A percentile compares a stretch with the other conserved stretches of the same genome.
These are phyloP conservation scores for Breviolum minutum DNA, from an alignment of 73 alveolate genomes.

Conservation along the genomic window DNA sequence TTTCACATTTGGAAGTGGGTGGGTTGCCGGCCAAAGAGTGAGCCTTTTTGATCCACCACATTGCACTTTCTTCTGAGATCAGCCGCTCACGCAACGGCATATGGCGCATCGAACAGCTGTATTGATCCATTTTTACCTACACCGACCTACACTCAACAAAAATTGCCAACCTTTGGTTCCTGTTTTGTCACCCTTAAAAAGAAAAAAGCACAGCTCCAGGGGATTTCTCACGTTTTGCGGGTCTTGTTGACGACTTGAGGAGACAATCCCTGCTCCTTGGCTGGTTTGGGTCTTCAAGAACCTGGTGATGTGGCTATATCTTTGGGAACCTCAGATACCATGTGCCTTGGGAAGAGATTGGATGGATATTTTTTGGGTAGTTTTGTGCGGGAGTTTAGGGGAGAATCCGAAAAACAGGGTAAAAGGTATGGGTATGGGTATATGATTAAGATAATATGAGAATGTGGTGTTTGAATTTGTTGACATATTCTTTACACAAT, in stretches of 20 bases:
- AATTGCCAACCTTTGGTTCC: background rate
- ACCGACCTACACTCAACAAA: too few species aligned
- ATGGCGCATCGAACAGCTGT: too few species aligned
- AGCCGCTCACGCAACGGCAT: too few species aligned
- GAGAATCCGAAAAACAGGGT: background rate
- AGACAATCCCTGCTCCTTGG: conserved; percentile 70
- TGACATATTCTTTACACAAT: too few species aligned
- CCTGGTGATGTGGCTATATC: conserved; percentile 78
- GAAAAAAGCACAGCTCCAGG: too few species aligned
- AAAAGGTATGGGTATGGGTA: background rate
- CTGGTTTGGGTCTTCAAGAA: conserved; percentile 72
- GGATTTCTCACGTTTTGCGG: background rate
- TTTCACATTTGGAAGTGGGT: background rate
- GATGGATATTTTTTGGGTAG: background rate
- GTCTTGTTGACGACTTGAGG: background rate
- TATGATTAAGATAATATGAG: too few species aligned
- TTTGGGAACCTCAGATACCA: conserved; percentile 79
- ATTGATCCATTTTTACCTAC: too few species aligned
- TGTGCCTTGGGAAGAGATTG: background rate
- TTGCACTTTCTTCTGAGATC: too few species aligned
- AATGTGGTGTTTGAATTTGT: too few species aligned
- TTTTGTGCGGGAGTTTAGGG: background rate
- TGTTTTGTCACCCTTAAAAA: background rate
- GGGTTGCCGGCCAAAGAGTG: too few species aligned
- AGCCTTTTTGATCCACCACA: too few species aligned